phyloP scores from a whole-genome alignment of 2,329 filamentous ascomycete genomes.

The Harringtonia lauricola region DNA sequence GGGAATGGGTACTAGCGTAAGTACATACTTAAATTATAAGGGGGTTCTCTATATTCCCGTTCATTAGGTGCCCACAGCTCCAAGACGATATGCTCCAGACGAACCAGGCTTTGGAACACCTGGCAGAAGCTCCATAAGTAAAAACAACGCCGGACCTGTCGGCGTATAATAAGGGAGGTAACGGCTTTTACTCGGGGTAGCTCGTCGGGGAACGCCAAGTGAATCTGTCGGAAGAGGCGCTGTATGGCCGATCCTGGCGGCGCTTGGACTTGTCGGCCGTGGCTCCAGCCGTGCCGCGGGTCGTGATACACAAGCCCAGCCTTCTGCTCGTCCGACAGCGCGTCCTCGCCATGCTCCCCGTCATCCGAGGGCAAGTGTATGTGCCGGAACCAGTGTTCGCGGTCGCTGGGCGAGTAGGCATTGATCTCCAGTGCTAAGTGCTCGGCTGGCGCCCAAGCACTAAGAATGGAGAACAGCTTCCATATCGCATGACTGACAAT shows the following conservation, averaged over 20 bases:
- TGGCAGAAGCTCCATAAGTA: slow-evolving; percentile 2
- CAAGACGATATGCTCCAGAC: slow-evolving; percentile 19
- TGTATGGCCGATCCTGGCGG: slow-evolving; percentile 14
- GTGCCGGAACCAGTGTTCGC: slow-evolving; percentile 22
- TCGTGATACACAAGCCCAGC: slow-evolving; percentile 13
- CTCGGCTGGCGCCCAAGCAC: slow-evolving; percentile 15
- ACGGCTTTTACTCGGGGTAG: slow-evolving; percentile 17
- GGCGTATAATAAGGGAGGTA: slow-evolving; percentile 20
- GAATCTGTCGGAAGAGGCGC: slow-evolving; percentile 16
- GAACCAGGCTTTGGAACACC: slow-evolving; percentile 15
- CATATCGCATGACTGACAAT: slow-evolving; percentile 14
- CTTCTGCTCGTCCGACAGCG: neutral
- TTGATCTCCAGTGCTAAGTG: slow-evolving; percentile 22
- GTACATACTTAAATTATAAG: neutral
- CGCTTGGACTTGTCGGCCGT: slow-evolving; percentile 15
- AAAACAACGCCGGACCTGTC: slow-evolving; percentile 21
- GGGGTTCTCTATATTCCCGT: neutral
- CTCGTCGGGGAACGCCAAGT: slow-evolving; percentile 2
- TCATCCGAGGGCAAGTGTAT: slow-evolving; percentile 15
- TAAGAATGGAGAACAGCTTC: slow-evolving; percentile 20
- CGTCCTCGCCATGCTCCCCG: slow-evolving; percentile 9
- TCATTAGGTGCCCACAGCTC: slow-evolving; percentile 19
- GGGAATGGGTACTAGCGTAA: neutral
- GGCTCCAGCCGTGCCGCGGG: slow-evolving; percentile 19
- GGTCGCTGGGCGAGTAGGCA: slow-evolving; percentile 22